These are phyloP conservation scores for Alternaria sp. DNA, from an alignment of 2,329 filamentous ascomycete species.

Conservation along the genomic window DNA sequence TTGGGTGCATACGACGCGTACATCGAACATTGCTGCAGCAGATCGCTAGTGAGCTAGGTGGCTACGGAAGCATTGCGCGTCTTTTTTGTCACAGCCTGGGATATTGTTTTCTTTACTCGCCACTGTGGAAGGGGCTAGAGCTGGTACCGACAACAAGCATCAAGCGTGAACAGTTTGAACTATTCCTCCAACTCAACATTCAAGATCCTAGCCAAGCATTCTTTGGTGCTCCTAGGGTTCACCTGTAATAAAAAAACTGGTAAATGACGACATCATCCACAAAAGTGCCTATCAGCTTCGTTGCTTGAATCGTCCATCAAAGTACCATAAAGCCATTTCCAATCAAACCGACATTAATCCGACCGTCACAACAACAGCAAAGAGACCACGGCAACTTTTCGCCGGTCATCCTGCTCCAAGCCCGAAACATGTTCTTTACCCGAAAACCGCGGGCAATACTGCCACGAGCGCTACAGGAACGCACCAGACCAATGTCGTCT, in stretches of 20 bases:
- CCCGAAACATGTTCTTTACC: constrained; percentile 3
- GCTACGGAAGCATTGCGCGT: constrained; percentile 28
- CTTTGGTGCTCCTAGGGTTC: neutral
- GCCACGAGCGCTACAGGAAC: constrained; percentile 2
- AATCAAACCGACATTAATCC: constrained; percentile 2
- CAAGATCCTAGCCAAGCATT: neutral
- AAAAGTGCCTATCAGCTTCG: neutral
- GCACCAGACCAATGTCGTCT: neutral
- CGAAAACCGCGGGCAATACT: neutral
- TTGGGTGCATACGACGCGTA: constrained; percentile 30
- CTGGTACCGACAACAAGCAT: constrained; percentile 3
- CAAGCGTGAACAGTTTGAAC: constrained; percentile 1
- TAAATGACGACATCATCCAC: neutral
- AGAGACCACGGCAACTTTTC: constrained; percentile 1
- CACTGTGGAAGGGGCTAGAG: neutral
- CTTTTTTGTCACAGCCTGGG: constrained; percentile 19
- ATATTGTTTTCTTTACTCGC: constrained; percentile 1
- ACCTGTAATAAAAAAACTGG: neutral
- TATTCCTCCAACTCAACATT: neutral
- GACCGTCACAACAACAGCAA: neutral
- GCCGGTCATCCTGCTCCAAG: constrained; percentile 1
- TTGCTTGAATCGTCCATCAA: neutral
- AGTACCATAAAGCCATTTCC: neutral
- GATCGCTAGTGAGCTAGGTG: constrained; percentile 24
- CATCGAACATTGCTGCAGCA: constrained; percentile 31